Evolutionary conservation across 257 asterid genomes (phyloP).

Genomic region (Verbascum thapsus): DNA sequence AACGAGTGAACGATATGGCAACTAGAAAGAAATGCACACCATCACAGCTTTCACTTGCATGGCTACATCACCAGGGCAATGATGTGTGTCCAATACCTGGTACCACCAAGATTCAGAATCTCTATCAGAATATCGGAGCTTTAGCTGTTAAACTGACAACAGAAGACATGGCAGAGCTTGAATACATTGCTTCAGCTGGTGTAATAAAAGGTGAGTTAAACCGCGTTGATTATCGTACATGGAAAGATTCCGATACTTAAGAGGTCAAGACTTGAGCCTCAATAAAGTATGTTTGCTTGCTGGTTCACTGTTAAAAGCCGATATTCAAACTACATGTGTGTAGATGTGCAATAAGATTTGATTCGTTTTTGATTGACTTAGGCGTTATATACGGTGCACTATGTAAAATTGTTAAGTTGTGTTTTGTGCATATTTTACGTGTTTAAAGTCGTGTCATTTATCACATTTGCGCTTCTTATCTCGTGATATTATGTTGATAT

Average conservation of each 20-base stretch:
- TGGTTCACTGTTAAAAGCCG: too few species aligned
- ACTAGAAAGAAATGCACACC: constrained; percentile 44
- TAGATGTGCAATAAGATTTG: too few species aligned
- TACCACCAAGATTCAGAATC: constrained; percentile 37
- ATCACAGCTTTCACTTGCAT: constrained; percentile 43
- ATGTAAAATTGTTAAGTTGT: too few species aligned
- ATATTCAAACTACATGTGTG: too few species aligned
- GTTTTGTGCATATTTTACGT: too few species aligned
- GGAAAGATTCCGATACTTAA: constrained; percentile 27
- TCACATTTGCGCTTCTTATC: too few species aligned
- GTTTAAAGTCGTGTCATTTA: too few species aligned
- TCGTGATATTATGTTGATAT: too few species aligned
- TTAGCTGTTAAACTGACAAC: constrained; percentile 34
- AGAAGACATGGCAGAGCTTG: constrained; percentile 44
- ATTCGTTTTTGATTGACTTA: too few species aligned
- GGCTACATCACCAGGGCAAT: constrained; percentile 45
- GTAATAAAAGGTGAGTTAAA: constrained; percentile 36
- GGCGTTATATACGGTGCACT: too few species aligned
- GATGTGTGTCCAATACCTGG: constrained; percentile 43
- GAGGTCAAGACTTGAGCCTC: too few species aligned
- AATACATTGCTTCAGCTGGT: constrained; percentile 35
- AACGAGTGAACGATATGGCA: constrained; percentile 33
- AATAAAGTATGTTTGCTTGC: too few species aligned
- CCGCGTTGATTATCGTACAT: not conserved
- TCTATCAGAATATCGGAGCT: constrained; percentile 40